A percentile compares a stretch with the other conserved stretches of the same genome.
Evolutionary conservation across 176 grass and related monocot species (phyloP).

Genomic region (Chrysopogon serrulatus): DNA sequence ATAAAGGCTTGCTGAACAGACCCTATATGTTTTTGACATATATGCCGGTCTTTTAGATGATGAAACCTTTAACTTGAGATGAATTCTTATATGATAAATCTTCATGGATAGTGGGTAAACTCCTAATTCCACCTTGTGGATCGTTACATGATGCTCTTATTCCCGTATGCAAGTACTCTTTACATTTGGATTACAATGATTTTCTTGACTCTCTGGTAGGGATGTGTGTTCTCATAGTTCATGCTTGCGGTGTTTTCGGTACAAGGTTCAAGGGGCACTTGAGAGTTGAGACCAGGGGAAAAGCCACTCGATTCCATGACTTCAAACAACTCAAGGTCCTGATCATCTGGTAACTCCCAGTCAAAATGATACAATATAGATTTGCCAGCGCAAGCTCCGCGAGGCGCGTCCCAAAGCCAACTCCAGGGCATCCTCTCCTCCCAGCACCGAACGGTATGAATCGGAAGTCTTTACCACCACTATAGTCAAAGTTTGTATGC

Average conservation of each 20-base stretch:
- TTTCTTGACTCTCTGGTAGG: background rate
- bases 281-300: background rate
- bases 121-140: background rate
- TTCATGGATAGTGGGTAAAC: background rate
- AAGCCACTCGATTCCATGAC: slow-evolving; percentile 17
- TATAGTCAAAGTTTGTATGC: background rate
- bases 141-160: background rate
- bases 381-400: slow-evolving; percentile 31
- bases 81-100: no score
- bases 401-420: background rate
- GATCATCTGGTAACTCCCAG: slow-evolving; percentile 27
- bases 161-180: background rate
- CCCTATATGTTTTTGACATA: no score
- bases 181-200: background rate
- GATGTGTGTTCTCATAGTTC: background rate
- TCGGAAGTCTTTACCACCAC: background rate
- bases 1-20: no score
- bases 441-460: slow-evolving; percentile 42
- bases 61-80: no score
- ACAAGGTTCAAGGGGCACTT: slow-evolving; percentile 21
- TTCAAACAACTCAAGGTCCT: slow-evolving; percentile 26
- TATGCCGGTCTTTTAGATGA: no score
- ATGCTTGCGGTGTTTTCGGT: background rate
- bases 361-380: slow-evolving; percentile 46
- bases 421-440: slow-evolving; percentile 30